Conservation (phyloP, 2,329 filamentous ascomycete species). For the Didymella pinodella region DNA sequence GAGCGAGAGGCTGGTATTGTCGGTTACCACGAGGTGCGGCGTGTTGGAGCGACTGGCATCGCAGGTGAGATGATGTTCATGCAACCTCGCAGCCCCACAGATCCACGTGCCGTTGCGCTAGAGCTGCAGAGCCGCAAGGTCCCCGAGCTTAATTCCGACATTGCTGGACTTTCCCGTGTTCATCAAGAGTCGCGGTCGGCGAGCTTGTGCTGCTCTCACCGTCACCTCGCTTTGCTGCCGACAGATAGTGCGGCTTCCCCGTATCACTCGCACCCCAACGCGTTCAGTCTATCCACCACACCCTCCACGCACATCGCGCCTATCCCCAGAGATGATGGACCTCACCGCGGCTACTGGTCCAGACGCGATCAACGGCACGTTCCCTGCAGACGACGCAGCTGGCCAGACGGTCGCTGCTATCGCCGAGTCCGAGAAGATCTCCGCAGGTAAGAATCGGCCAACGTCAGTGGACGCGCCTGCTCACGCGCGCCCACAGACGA, state of each 20-base stretch:
- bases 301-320: not conserved
- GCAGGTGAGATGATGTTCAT: not conserved
- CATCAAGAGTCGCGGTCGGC: constrained; percentile 4
- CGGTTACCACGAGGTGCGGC: not conserved
- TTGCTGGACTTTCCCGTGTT: constrained; percentile 11
- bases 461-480: not conserved
- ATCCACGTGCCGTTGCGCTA: constrained; percentile 14
- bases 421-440: constrained; percentile 53
- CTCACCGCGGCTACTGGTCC: constrained; percentile 17
- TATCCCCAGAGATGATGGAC: constrained; percentile 32
- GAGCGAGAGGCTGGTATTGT: not conserved
- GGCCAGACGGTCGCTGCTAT: constrained; percentile 50
- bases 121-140: constrained; percentile 23
- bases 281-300: not conserved
- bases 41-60: constrained; percentile 2
- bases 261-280: not conserved
- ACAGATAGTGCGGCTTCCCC: not conserved
- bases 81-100: not conserved
- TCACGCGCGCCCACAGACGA: constrained; percentile 68
- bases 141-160: constrained; percentile 17
- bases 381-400: constrained; percentile 45
- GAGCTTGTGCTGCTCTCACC: constrained; percentile 3
- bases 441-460: constrained; percentile 40
- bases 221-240: constrained; percentile 1
- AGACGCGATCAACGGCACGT: constrained; percentile 35